These are phyloP conservation scores for Penicillium sp. DNA, from an alignment of 2,329 filamentous ascomycete genomes.

Conservation along the genomic window DNA sequence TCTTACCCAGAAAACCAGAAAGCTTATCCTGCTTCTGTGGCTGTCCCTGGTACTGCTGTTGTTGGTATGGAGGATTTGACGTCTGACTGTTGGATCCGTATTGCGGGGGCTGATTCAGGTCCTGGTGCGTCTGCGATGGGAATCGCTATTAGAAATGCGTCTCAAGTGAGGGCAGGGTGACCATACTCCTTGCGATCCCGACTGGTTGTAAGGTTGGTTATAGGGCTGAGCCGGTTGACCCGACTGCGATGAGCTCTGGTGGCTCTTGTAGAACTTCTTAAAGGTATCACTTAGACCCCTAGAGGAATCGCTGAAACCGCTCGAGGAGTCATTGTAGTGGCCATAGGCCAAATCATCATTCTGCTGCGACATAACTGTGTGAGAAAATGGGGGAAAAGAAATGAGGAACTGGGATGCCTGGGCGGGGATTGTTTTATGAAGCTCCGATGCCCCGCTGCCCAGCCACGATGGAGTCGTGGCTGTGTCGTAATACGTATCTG, in stretches of 20 bases:
- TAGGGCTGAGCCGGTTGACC: constrained; percentile 15
- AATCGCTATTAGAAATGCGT: neutral
- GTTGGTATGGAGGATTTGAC: constrained; percentile 24
- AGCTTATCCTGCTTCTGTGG: constrained; percentile 38
- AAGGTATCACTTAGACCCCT: constrained; percentile 56
- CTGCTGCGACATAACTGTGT: constrained; percentile 36
- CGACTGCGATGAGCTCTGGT: constrained; percentile 20
- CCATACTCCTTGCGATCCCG: constrained; percentile 25
- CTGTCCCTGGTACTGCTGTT: constrained; percentile 29
- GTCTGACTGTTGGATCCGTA: constrained; percentile 27
- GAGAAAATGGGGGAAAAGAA: neutral
- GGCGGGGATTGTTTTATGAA: constrained; percentile 15
- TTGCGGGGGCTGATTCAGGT: constrained; percentile 16
- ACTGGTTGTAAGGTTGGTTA: constrained; percentile 15
- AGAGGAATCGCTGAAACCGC: constrained; percentile 39
- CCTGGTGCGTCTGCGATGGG: constrained; percentile 14
- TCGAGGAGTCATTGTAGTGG: constrained; percentile 44
- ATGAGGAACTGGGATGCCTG: constrained; percentile 2
- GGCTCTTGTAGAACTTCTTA: constrained; percentile 44
- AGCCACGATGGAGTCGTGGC: constrained; percentile 24
- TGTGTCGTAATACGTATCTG: constrained; percentile 11
- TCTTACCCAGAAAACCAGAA: constrained; percentile 54
- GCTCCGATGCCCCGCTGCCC: constrained; percentile 21
- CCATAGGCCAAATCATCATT: constrained; percentile 59
- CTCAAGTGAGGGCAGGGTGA: neutral